Percentiles rank a stretch among this genome's conserved stretches.
These are phyloP conservation scores for Sarcodon sp. DNA, from an alignment of 768 basidiomycete genomes.

Conservation along the genomic window DNA sequence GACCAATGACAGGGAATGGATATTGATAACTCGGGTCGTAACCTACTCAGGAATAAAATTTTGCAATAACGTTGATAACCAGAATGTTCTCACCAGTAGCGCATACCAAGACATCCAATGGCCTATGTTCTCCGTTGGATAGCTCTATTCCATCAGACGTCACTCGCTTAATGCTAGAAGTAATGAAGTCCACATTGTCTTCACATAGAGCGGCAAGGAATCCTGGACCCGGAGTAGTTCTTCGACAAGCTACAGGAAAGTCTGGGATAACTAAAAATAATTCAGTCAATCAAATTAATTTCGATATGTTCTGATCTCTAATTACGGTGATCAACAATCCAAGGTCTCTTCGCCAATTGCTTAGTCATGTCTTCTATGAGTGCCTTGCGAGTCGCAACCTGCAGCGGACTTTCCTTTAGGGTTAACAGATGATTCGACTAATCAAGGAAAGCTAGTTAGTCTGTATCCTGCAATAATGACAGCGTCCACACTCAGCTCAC, in stretches of 20 bases:
- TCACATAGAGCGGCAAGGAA: constrained; percentile 54
- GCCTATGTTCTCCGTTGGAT: constrained; percentile 36
- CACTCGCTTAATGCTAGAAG: constrained; percentile 35
- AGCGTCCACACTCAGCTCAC: constrained; percentile 15
- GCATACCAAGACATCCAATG: constrained; percentile 48
- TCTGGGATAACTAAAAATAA: constrained; percentile 25
- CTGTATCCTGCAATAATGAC: too few relatives aligned
- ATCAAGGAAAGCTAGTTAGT: neutral
- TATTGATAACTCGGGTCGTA: constrained; percentile 37
- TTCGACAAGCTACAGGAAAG: constrained; percentile 44
- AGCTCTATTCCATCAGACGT: constrained; percentile 44
- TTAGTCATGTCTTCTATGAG: constrained; percentile 34
- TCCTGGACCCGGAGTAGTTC: constrained; percentile 57
- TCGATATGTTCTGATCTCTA: neutral
- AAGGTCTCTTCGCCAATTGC: constrained; percentile 40
- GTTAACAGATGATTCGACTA: constrained; percentile 31
- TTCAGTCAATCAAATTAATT: too few relatives aligned
- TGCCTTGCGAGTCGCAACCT: constrained; percentile 19
- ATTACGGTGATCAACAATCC: constrained; percentile 45
- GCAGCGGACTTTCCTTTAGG: constrained; percentile 23
- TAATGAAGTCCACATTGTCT: constrained; percentile 48
- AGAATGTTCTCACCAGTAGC: constrained; percentile 32
- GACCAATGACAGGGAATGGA: constrained; percentile 42
- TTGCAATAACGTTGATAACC: neutral
- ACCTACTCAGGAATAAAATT: constrained; percentile 19